phyloP scores from a whole-genome alignment of 208 protist genomes.

The Novymonas esmeraldas region DNA sequence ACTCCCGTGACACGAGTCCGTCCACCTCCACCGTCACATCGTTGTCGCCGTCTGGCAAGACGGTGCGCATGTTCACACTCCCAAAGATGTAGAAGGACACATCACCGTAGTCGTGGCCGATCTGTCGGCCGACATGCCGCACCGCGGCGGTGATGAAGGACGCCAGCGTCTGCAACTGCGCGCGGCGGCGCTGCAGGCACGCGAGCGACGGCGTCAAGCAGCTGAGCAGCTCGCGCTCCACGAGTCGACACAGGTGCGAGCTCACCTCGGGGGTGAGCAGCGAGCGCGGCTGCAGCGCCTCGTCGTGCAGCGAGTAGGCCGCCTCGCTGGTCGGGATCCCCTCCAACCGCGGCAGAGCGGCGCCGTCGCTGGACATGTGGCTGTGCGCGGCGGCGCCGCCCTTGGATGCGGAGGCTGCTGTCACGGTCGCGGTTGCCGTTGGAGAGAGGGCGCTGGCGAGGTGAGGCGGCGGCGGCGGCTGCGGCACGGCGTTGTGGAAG shows the following conservation, averaged over 20 bases:
- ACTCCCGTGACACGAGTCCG: constrained; percentile 44
- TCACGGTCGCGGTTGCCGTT: neutral
- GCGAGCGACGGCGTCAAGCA: constrained; percentile 55
- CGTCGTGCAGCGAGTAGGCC: neutral
- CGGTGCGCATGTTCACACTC: constrained; percentile 85
- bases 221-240: constrained; percentile 68
- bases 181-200: constrained; percentile 54
- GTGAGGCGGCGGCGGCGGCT: too few species aligned
- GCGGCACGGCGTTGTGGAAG: too few species aligned
- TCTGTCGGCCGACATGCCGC: constrained; percentile 36
- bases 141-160: constrained; percentile 71
- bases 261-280: constrained; percentile 73
- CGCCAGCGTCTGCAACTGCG: constrained; percentile 59
- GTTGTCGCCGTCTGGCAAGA: constrained; percentile 91
- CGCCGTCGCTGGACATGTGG: neutral
- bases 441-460: too few species aligned
- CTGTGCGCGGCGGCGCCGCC: neutral
- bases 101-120: constrained; percentile 35
- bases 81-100: constrained; percentile 88
- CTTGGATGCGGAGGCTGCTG: neutral
- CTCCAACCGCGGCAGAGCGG: neutral
- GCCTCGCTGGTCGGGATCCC: too few species aligned
- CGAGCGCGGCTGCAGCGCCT: neutral
- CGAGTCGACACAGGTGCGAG: constrained; percentile 48
- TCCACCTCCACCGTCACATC: constrained; percentile 86